Evolutionary conservation across 192 early-diverging fungal genomes (phyloP).

Genomic region (Rhizophagus clarus): DNA sequence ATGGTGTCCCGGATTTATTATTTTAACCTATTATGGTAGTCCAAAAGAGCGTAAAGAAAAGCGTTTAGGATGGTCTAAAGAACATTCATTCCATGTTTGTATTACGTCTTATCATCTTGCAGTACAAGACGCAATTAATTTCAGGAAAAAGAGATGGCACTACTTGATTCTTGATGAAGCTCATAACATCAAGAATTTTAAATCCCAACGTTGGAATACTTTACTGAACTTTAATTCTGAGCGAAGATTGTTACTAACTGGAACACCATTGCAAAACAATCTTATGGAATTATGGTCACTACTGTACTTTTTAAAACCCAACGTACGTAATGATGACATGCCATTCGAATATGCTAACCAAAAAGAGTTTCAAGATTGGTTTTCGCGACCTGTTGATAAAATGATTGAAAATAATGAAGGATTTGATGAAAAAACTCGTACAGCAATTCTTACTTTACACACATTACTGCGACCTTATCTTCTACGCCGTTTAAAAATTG

Average conservation of each 20-base stretch:
- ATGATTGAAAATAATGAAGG: conserved; percentile 65
- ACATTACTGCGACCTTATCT: conserved; percentile 67
- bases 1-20: conserved; percentile 74
- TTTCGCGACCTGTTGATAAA: conserved; percentile 81
- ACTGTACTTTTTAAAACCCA: conserved; percentile 85
- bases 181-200: conserved; percentile 76
- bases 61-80: conserved; percentile 59
- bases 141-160: conserved; percentile 65
- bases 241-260: conserved; percentile 76
- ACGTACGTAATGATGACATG: conserved; percentile 55
- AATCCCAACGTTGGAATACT: conserved; percentile 75
- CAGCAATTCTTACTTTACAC: conserved; percentile 60
- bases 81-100: conserved; percentile 64
- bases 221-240: conserved; percentile 69
- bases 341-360: conserved; percentile 82
- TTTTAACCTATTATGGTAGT: conserved; percentile 76
- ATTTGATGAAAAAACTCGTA: conserved; percentile 53
- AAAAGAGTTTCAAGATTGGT: conserved; percentile 87
- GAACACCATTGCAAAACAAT: conserved; percentile 88
- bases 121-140: conserved; percentile 56
- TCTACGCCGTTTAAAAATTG: conserved; percentile 63
- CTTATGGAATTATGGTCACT: conserved; percentile 88
- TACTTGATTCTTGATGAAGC: conserved; percentile 73
- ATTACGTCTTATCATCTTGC: conserved; percentile 68
- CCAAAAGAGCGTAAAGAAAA: conserved; percentile 66